Percentiles rank a stretch among this genome's conserved stretches.
phyloP scores from a whole-genome alignment of 192 early-diverging fungal genomes.

The Backusella parvicylindrica region DNA sequence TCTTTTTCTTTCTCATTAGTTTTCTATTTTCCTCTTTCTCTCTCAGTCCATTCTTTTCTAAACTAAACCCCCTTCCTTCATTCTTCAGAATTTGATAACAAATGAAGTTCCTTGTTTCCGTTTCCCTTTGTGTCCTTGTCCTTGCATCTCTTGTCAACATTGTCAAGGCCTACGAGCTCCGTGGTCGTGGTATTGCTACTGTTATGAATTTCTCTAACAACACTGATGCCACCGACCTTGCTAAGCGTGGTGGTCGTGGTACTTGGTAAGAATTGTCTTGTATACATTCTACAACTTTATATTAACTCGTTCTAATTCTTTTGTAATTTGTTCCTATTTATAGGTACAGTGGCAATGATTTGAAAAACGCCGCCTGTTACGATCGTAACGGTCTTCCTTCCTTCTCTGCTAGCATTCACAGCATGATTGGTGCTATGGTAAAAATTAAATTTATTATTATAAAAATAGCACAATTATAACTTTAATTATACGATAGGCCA shows the following conservation, averaged over 20 bases:
- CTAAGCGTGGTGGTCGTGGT: slow-evolving; percentile 26
- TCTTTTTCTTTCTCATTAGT: background rate
- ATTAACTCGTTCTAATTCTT: background rate
- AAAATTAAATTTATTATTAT: slow-evolving; percentile 4
- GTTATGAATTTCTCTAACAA: slow-evolving; percentile 17
- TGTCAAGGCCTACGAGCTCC: slow-evolving; percentile 26
- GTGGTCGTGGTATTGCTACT: slow-evolving; percentile 28
- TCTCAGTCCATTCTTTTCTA: background rate
- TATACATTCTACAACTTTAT: background rate
- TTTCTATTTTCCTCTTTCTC: background rate
- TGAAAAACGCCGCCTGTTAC: slow-evolving; percentile 42
- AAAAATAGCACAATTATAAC: background rate
- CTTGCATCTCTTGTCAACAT: slow-evolving; percentile 15
- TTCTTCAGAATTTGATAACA: background rate
- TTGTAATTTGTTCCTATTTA: background rate
- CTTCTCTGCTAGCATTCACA: slow-evolving; percentile 30
- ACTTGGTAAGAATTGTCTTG: slow-evolving; percentile 22
- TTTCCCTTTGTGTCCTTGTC: slow-evolving; percentile 18
- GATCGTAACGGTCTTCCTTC: slow-evolving; percentile 30
- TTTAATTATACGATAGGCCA: slow-evolving; percentile 14
- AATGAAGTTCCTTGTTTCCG: slow-evolving; percentile 18
- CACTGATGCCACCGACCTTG: background rate
- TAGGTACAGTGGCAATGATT: slow-evolving; percentile 34
- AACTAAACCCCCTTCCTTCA: slow-evolving; percentile 3
- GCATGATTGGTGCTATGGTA: slow-evolving; percentile 38